Percentiles rank a stretch among this genome's conserved stretches.
Conservation (phyloP, 2,329 filamentous ascomycete species). For the Microsporum ferrugineum region DNA sequence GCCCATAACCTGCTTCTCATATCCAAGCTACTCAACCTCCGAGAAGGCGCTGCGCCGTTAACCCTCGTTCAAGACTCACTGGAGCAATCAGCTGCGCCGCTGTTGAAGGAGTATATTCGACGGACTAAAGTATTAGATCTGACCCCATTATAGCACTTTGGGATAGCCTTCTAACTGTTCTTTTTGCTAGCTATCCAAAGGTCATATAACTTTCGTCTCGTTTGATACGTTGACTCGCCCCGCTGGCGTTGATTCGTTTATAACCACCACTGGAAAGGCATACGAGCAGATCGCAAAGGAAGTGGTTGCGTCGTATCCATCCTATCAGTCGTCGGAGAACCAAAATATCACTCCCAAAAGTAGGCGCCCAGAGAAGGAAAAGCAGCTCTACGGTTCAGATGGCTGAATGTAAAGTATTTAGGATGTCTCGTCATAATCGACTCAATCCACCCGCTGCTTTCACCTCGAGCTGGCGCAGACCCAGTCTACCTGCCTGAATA, state of each 20-base stretch:
- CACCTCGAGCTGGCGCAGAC: conserved; percentile 25
- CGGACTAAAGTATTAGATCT: conserved; percentile 53
- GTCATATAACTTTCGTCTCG: conserved; percentile 63
- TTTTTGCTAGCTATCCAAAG: conserved; percentile 40
- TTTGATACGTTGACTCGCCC: conserved; percentile 62
- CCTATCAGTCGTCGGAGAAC: background rate
- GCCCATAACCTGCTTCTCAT: conserved; percentile 77
- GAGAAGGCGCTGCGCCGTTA: conserved; percentile 72
- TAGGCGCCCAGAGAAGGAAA: background rate
- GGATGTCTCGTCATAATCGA: conserved; percentile 69
- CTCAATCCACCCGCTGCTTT: conserved; percentile 56
- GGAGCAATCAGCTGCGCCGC: conserved; percentile 62
- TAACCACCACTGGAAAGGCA: conserved; percentile 52
- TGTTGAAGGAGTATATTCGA: conserved; percentile 61
- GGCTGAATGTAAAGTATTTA: conserved; percentile 26
- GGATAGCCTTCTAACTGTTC: background rate
- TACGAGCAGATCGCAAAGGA: conserved; percentile 49
- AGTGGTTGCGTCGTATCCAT: conserved; percentile 36
- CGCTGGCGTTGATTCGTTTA: conserved; percentile 53
- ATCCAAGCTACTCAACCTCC: conserved; percentile 66
- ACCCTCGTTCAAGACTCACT: conserved; percentile 76
- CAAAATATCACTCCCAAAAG: background rate
- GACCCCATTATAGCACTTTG: background rate
- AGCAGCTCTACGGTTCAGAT: background rate
- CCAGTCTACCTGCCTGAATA: conserved; percentile 53